Percentiles rank a stretch among this genome's conserved stretches.
Evolutionary conservation across 176 grass and related monocot genomes (phyloP).

Genomic region (Carex kokanica): DNA sequence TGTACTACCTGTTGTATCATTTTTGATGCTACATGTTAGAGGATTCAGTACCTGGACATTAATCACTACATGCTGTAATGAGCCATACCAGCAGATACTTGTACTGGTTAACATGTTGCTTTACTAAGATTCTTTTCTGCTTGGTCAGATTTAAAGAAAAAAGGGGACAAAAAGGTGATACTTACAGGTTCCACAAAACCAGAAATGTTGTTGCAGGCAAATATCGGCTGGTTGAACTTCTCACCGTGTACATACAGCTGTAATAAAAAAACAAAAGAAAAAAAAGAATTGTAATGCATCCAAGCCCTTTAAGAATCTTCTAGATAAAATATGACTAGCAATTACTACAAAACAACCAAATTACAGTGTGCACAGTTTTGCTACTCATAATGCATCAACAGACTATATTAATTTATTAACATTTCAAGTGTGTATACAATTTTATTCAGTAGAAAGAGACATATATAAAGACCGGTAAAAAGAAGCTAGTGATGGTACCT

Average conservation of each 20-base stretch:
- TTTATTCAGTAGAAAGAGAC: neutral
- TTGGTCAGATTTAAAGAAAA: neutral
- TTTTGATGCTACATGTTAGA: neutral
- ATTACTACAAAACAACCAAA: neutral
- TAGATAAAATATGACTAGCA: neutral
- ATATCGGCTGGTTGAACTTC: constrained; percentile 97
- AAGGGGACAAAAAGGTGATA: constrained; percentile 2
- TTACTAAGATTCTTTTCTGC: neutral
- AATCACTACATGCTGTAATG: neutral
- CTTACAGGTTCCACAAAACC: constrained; percentile 92
- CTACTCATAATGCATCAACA: neutral
- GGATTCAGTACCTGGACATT: neutral
- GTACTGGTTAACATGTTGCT: neutral
- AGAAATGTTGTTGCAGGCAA: constrained; percentile 91
- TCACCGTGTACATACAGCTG: constrained; percentile 78
- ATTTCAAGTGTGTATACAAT: neutral
- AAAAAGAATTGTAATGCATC: neutral
- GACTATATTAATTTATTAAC: neutral
- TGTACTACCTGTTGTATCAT: constrained; percentile 56
- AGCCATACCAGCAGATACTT: neutral
- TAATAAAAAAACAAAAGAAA: neutral
- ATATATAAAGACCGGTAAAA: neutral
- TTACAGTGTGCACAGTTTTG: neutral
- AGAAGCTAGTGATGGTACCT: neutral
- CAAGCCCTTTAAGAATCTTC: neutral